Evolutionary conservation across 208 protist genomes (phyloP), one percentile per base, ranked within the genome.

Genomic region (Sergeia podlipaevii): DNA sequence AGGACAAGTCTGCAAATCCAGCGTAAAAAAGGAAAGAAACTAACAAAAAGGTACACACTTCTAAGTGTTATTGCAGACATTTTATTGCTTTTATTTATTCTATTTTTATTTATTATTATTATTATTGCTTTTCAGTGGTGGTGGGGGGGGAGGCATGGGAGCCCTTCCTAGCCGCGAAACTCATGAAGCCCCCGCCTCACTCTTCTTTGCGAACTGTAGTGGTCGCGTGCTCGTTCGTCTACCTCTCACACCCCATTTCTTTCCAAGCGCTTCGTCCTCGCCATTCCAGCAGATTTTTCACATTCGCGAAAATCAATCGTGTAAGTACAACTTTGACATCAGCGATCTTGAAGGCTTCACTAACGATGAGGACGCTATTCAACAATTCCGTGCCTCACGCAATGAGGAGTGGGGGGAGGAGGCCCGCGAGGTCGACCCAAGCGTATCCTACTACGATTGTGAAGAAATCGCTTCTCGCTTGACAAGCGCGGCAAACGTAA

Each of bases 181-280:
- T 11, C 67, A 81, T 23, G 80, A 84, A 45, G 63, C 69, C 52
- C 73, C 76, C 13, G 64, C 59, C 36, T 64, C 65, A 17, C 45
- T 78, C 21, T 60, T 53, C 53, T 76, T 79, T 52, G 63, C 60
- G 1, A 65, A 72, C 61, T 74, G 72, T 44, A 70, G 72, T 33
- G 63, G 59, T 2, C 53, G 71, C 55, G 51, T 70, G 3, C 43
- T 84, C 13, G 63, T 75, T 13, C 62, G 65, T 37, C 27, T 88
- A 13, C 80, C 80, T 4, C 58, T 88, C 36, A 88, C 76, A 0
- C 45, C 48, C 7, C 76, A 88, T 44, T 88, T 68, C 52, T 83
- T 88, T 34, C 65, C 73, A 17, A 69, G 60, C 3, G 44, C 49
- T 2, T 13, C 58, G 13, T 56, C 73, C n/a, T 68, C 74, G 8